Conservation (phyloP, 192 early-diverging fungal genomes). For the Irineochytrium annulatum region DNA sequence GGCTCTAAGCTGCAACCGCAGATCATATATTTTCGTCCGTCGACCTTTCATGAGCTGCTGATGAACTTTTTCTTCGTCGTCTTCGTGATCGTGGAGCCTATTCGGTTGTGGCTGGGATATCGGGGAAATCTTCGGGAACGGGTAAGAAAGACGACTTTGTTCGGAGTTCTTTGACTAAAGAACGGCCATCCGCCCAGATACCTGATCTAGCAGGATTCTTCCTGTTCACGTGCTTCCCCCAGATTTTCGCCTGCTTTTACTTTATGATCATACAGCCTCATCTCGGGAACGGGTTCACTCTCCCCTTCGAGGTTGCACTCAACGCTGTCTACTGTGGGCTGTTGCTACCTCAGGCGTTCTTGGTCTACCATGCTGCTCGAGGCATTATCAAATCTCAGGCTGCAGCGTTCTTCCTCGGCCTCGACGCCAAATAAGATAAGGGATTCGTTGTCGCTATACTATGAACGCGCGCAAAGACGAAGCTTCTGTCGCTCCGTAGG, state of each 20-base stretch:
- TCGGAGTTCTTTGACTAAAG: not conserved
- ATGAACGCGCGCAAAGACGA: no score
- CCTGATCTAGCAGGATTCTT: conserved; percentile 38
- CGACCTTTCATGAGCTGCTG: conserved; percentile 21
- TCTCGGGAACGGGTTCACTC: conserved; percentile 16
- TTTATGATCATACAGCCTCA: conserved; percentile 22
- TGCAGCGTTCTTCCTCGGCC: conserved; percentile 21
- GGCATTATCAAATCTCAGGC: conserved; percentile 27
- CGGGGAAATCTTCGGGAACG: conserved; percentile 37
- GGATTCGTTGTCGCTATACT: no score
- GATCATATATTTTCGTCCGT: conserved; percentile 18
- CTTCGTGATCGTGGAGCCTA: conserved; percentile 29
- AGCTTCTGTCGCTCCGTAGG: no score
- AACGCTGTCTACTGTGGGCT: conserved; percentile 29
- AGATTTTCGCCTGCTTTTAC: conserved; percentile 29
- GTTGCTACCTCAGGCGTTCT: conserved; percentile 22
- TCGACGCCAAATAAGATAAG: not conserved
- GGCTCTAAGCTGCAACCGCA: not conserved
- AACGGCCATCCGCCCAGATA: conserved; percentile 19
- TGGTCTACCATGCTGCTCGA: conserved; percentile 26
- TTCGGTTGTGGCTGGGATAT: conserved; percentile 36
- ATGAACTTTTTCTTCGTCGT: conserved; percentile 20
- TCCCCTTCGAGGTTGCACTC: conserved; percentile 28
- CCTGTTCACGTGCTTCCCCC: conserved; percentile 37
- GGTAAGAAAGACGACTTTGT: conserved; percentile 13